Conservation (phyloP, 345 rosid species). For the Bruguiera sexangula region DNA sequence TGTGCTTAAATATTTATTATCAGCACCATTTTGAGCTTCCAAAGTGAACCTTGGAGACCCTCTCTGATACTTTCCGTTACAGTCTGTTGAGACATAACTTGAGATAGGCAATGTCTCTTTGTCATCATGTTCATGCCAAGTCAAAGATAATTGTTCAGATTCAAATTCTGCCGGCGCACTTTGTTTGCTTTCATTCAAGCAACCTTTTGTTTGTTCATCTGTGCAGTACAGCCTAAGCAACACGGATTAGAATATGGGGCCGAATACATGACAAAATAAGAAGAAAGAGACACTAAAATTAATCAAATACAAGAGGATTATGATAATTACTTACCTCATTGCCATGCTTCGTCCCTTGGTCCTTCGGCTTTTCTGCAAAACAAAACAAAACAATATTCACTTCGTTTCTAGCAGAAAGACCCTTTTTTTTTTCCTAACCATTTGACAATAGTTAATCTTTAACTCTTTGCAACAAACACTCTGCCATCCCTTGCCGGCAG, state of each 20-base stretch:
- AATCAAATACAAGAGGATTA: not conserved
- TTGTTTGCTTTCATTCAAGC: conserved; percentile 19
- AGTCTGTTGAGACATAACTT: not conserved
- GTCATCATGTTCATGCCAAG: conserved; percentile 21
- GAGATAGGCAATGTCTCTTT: not conserved
- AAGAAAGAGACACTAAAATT: not conserved
- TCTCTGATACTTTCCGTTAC: not conserved
- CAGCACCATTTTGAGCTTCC: conserved; percentile 24
- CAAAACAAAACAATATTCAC: conserved; percentile 12
- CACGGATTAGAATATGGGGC: not conserved
- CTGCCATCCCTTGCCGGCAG: too few species aligned
- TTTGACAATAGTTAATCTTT: too few species aligned
- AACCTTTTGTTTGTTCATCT: not conserved
- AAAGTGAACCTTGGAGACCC: conserved; percentile 29
- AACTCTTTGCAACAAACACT: too few species aligned
- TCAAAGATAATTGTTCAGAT: conserved; percentile 10
- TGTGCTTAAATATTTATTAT: conserved; percentile 19
- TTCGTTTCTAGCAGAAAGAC: too few species aligned
- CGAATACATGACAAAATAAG: not conserved
- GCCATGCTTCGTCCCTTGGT: conserved; percentile 12
- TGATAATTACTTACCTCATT: conserved; percentile 33
- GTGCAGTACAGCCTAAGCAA: conserved; percentile 17
- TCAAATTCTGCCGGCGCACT: conserved; percentile 11
- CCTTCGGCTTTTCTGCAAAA: conserved; percentile 28
- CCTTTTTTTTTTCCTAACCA: too few species aligned